These are phyloP conservation scores for Aspergillus phoenicis DNA, from an alignment of 2,329 filamentous ascomycete genomes.

Conservation along the genomic window DNA sequence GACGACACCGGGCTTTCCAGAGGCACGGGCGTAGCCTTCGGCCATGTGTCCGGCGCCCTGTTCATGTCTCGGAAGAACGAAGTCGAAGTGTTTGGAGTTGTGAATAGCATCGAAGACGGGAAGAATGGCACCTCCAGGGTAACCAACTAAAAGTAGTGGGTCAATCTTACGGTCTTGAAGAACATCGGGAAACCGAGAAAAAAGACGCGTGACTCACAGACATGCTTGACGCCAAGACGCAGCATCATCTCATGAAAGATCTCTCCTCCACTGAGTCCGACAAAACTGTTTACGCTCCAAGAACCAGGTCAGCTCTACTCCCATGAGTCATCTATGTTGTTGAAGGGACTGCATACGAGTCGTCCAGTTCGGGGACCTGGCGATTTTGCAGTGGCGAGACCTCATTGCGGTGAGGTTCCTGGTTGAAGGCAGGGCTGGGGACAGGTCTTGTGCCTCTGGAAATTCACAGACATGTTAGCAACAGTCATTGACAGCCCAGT, in stretches of 20 bases:
- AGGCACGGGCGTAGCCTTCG: constrained; percentile 91
- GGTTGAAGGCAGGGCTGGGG: constrained; percentile 64
- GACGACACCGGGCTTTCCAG: constrained; percentile 91
- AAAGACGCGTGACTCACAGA: constrained; percentile 67
- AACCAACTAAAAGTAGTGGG: constrained; percentile 9
- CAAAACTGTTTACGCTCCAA: constrained; percentile 62
- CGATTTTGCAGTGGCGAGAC: constrained; percentile 68
- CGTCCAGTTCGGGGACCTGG: constrained; percentile 68
- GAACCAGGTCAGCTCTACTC: constrained; percentile 13
- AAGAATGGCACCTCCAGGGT: constrained; percentile 80
- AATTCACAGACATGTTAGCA: constrained; percentile 21
- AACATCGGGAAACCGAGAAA: neutral
- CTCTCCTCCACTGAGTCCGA: constrained; percentile 91
- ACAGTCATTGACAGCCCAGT: neutral
- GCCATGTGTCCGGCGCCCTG: constrained; percentile 99
- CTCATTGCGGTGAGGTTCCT: constrained; percentile 60
- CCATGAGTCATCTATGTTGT: neutral
- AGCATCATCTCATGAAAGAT: constrained; percentile 99
- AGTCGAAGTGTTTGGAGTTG: constrained; percentile 96
- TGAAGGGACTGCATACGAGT: constrained; percentile 64
- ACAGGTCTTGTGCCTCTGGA: constrained; percentile 59
- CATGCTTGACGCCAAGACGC: constrained; percentile 84
- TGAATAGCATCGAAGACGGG: constrained; percentile 99
- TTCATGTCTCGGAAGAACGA: constrained; percentile 92
- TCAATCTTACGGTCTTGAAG: neutral